Evolutionary conservation across 148 eudicot genomes (phyloP), one percentile per base, ranked within the genome.

Genomic region (Drosera capensis): DNA sequence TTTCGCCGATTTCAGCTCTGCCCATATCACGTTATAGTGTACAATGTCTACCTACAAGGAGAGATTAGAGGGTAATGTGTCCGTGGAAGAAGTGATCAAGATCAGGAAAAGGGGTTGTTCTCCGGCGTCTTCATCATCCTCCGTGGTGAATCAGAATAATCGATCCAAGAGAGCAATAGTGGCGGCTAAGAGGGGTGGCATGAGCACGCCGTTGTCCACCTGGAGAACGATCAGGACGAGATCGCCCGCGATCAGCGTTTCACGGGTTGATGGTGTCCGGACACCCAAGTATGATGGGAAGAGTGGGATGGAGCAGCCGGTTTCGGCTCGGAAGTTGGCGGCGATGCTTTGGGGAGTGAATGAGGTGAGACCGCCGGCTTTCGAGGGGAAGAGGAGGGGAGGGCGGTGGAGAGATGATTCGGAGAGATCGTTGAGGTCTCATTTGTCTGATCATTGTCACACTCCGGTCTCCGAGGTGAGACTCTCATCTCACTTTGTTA

Each of bases 391-490:
- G 56, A 25, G 46, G 36, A 55, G 66, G 29, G 8, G 14, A 13
- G 54, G 23, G 13, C 62, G 58, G 36, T 69, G 70, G 49, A 67
- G 59, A 48, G 68, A 48, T 25, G 46, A 40, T 40, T 17, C 45
- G 54, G 51, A 47, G 47, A 54, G 71, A 65, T 50, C 72, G 50
- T 29, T 56, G 23, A 52, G 56, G 24, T 68, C 81, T 12, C 97
- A 84, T 60, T 80, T 90, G 80, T 84, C 93, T 48, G 97, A 90
- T 90, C 97, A 95, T 12, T 79, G 95, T 45, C 95, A 84, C 56
- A 84, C 78, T 52, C 93, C 97, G 56, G 70, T 67, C 65, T 85
- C 93, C 16, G 76, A 84, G 94, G 97, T 90, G 40, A 53, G 71
- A 23, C 30, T 45, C 35, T 29, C 46, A 23, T 6, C 8, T 20